Evolutionary conservation across 2,329 filamentous ascomycete genomes (phyloP).

Genomic region (Xylaria sp.): DNA sequence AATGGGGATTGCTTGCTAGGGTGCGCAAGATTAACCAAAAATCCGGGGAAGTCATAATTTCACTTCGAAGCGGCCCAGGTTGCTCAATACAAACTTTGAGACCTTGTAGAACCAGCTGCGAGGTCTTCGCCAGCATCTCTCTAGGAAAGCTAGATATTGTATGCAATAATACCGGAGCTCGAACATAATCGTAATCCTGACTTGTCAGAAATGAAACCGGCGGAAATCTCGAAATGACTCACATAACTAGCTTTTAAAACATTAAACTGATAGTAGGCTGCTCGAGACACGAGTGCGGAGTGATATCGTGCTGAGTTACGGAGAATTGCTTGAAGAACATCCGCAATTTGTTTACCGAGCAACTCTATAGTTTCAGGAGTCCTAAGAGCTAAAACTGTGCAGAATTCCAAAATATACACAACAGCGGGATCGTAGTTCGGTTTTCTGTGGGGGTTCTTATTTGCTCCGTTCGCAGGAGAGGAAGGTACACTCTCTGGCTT

Average conservation of each 20-base stretch:
- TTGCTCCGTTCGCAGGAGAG: constrained; percentile 70
- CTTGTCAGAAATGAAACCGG: constrained; percentile 43
- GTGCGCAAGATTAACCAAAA: constrained; percentile 93
- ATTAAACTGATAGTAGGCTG: constrained; percentile 86
- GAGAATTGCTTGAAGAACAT: constrained; percentile 82
- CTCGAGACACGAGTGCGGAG: constrained; percentile 82
- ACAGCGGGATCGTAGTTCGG: constrained; percentile 85
- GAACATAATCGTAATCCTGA: constrained; percentile 88
- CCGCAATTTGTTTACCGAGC: constrained; percentile 82
- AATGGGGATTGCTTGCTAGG: constrained; percentile 75
- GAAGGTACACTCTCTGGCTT: constrained; percentile 82
- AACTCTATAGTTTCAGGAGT: constrained; percentile 77
- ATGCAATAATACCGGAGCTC: constrained; percentile 90
- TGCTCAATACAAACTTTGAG: constrained; percentile 82
- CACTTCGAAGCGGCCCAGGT: constrained; percentile 81
- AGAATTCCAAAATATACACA: constrained; percentile 91
- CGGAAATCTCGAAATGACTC: constrained; percentile 53
- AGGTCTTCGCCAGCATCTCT: constrained; percentile 78
- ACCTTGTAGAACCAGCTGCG: constrained; percentile 80
- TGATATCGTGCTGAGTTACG: constrained; percentile 84
- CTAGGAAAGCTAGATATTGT: constrained; percentile 88
- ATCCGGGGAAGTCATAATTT: constrained; percentile 95
- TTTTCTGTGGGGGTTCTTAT: constrained; percentile 63
- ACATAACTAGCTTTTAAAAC: constrained; percentile 87
- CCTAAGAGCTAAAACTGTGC: constrained; percentile 81